phyloP scores from a whole-genome alignment of 75 land plant species.

The Chamaecyparis obtusa region DNA sequence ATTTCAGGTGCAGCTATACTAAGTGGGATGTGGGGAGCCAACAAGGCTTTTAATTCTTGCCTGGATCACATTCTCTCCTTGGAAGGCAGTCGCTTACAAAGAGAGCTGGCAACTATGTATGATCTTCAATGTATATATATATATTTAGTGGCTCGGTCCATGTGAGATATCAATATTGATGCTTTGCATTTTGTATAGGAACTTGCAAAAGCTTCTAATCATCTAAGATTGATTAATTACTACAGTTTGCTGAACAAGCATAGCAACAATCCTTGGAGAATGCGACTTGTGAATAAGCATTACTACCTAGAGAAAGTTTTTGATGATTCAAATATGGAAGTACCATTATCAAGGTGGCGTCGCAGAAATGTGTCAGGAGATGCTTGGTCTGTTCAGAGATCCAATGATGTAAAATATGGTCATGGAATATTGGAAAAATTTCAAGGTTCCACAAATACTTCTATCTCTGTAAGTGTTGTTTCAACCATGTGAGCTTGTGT shows the following conservation, averaged over 20 bases:
- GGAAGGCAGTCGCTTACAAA: constrained; percentile 49
- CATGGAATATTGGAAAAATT: not conserved
- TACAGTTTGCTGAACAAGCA: constrained; percentile 38
- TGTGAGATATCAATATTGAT: not conserved
- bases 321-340: constrained; percentile 35
- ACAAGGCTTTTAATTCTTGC: constrained; percentile 31
- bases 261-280: constrained; percentile 23
- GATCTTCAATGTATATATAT: not conserved
- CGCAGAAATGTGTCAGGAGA: constrained; percentile 28
- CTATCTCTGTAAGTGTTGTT: not conserved
- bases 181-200: not conserved
- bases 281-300: constrained; percentile 42
- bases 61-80: constrained; percentile 36
- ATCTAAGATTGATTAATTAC: constrained; percentile 9
- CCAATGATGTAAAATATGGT: not conserved
- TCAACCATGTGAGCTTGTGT: not conserved
- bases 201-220: not conserved
- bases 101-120: constrained; percentile 48
- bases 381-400: not conserved
- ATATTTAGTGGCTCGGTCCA: not conserved
- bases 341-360: constrained; percentile 45
- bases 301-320: constrained; percentile 45
- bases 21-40: constrained; percentile 31
- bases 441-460: not conserved
- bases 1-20: constrained; percentile 32